Base-by-base conservation (phyloP, 75 land plant genomes). In the Pseudotsuga menziesii region DNA sequence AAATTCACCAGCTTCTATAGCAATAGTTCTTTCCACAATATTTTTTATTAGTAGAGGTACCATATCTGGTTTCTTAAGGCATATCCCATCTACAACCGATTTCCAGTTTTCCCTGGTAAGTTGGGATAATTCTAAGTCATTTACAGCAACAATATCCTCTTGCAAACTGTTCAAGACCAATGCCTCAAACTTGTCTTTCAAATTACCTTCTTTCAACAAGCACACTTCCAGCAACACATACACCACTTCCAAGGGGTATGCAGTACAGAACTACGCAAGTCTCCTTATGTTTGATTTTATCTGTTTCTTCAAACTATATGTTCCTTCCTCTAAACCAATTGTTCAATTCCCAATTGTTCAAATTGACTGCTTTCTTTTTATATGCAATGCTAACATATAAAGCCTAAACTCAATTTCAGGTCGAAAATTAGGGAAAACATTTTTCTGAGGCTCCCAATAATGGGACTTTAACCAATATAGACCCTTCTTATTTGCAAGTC, bases 391-490 rank as follows among this genome's bases (percentile, higher is more conserved):
- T 73, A 88, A 27, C 75, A 84, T 83, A 36, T 26, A 81, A 44
- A 95, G 80, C 79, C 76, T 83, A 22, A 78, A 84, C 41, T 82
- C 86, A 26, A 91, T 85, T 76, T 89, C 83, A 63, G 79, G 80
- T 32, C 82, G 86, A 57, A 85, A 52, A 59, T 81, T 74, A 44
- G 79, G 84, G 71, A 93, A 84, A 41, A 84, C 77, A 44, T 82
- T 81, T 84, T 76, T 80, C 69, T 96, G 98, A 78, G 86, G 88
- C 52, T 96, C 90, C 98, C 97, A 96, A 74, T 96, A 96, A 76
- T 88, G 78, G 35, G 79, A 75, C 61, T 88, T 88, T 78, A 96
- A 77, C 97, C 97, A 96, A 58, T 86, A 79, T 26, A 96, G 78
- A 55, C 94, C 98, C 98, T 95, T 88, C n/a, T n/a, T n/a, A n/a